phyloP scores from a whole-genome alignment of 148 eudicot species.

The Chenopodium berlandieri region DNA sequence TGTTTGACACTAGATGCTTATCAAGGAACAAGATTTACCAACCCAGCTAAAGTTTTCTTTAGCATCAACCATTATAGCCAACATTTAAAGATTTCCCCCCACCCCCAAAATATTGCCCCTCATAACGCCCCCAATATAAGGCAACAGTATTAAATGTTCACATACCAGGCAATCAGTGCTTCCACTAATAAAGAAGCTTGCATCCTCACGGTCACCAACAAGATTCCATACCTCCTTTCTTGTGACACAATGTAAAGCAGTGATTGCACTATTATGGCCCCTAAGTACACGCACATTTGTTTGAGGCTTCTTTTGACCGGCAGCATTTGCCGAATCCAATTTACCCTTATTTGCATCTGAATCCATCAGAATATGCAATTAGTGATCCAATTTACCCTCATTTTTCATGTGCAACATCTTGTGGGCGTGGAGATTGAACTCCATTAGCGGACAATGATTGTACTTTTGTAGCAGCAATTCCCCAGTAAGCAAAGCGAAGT shows the following conservation, averaged over 20 bases:
- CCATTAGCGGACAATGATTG: conserved; percentile 58
- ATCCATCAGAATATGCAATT: conserved; percentile 23
- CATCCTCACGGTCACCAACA: conserved; percentile 99
- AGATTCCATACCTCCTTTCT: conserved; percentile 99
- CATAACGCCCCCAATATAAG: background rate
- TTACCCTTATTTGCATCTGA: conserved; percentile 62
- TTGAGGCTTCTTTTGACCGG: conserved; percentile 74
- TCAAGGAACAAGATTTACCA: too few relatives aligned
- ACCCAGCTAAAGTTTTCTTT: too few relatives aligned
- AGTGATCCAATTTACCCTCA: conserved; percentile 1
- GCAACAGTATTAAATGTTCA: background rate
- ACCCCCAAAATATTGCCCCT: background rate
- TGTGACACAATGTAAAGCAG: conserved; percentile 94
- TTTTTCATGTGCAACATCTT: conserved; percentile 59
- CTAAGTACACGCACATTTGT: conserved; percentile 82
- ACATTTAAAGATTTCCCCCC: too few relatives aligned
- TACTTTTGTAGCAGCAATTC: conserved; percentile 64
- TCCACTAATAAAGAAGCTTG: conserved; percentile 97
- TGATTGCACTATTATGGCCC: conserved; percentile 91
- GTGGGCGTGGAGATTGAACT: conserved; percentile 69
- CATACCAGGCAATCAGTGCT: conserved; percentile 94
- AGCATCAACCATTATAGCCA: too few relatives aligned
- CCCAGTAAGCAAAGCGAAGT: conserved; percentile 79
- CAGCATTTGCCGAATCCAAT: conserved; percentile 56
- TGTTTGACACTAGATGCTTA: too few relatives aligned